A percentile compares a stretch with the other conserved stretches of the same genome.
Conservation (phyloP, 225 moss, liverwort and hornwort species). For the Neckera pumila region DNA sequence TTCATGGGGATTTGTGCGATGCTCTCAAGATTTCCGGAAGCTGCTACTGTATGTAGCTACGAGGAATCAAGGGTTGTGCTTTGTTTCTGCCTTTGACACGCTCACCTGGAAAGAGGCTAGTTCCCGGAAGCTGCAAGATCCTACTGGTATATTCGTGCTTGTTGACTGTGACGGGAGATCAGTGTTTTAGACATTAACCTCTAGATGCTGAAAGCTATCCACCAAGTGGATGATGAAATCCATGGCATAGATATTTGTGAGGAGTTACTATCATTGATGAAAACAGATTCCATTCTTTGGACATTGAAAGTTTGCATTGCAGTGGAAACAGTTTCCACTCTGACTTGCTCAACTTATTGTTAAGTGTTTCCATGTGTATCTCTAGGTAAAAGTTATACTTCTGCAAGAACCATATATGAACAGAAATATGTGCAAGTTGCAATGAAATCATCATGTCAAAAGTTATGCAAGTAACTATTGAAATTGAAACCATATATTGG, state of each 20-base stretch:
- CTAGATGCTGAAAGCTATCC: neutral
- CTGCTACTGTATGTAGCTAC: slow-evolving; percentile 35
- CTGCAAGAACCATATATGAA: neutral
- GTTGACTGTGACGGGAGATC: slow-evolving; percentile 45
- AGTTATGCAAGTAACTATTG: neutral
- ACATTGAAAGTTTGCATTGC: neutral
- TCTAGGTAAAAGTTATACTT: neutral
- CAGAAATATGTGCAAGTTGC: neutral
- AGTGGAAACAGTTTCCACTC: neutral
- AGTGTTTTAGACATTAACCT: neutral
- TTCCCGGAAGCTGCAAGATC: slow-evolving; percentile 31
- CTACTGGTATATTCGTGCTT: slow-evolving; percentile 48
- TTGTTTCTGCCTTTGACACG: slow-evolving; percentile 41
- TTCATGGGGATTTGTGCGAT: slow-evolving; percentile 44
- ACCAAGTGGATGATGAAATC: neutral
- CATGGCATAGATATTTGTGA: neutral
- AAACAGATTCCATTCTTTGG: neutral
- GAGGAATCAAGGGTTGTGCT: slow-evolving; percentile 47
- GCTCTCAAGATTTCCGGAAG: slow-evolving; percentile 57
- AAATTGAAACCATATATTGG: neutral
- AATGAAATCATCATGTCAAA: neutral
- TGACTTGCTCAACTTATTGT: neutral
- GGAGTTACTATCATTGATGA: neutral
- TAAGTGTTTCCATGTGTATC: neutral
- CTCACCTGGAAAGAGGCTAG: slow-evolving; percentile 31